Evolutionary conservation across 768 basidiomycete species (phyloP).

Genomic region (Strobilomyces confusus): DNA sequence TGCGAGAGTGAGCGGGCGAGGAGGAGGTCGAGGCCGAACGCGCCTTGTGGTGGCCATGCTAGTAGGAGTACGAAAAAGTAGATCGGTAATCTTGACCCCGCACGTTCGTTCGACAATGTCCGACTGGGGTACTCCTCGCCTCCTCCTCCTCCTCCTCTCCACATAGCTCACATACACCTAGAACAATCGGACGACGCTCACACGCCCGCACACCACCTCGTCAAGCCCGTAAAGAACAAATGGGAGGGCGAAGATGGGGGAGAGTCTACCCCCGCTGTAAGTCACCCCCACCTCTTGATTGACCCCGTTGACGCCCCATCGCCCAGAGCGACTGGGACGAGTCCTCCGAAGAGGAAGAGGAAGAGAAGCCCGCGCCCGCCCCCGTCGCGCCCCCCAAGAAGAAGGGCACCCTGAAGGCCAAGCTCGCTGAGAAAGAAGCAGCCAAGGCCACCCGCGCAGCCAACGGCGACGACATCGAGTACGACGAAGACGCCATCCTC

Average conservation of each 20-base stretch:
- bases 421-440: slow-evolving; percentile 89
- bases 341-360: slow-evolving; percentile 72
- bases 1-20: not conserved
- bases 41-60: slow-evolving; percentile 14
- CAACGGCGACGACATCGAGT: slow-evolving; percentile 44
- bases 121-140: slow-evolving; percentile 42
- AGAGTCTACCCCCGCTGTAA: slow-evolving; percentile 69
- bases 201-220: slow-evolving; percentile 22
- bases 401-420: slow-evolving; percentile 88
- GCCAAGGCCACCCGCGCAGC: slow-evolving; percentile 52
- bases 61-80: slow-evolving; percentile 3
- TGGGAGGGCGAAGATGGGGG: slow-evolving; percentile 95
- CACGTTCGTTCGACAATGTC: slow-evolving; percentile 28
- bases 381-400: slow-evolving; percentile 76
- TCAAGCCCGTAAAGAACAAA: slow-evolving; percentile 47
- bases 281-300: slow-evolving; percentile 20
- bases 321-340: slow-evolving; percentile 93
- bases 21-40: not conserved
- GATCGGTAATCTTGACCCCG: not conserved
- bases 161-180: slow-evolving; percentile 28
- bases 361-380: slow-evolving; percentile 45
- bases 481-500: slow-evolving; percentile 69
- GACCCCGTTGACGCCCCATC: slow-evolving; percentile 4
- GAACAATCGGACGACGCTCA: slow-evolving; percentile 38
- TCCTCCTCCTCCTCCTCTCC: slow-evolving; percentile 1